Base-by-base conservation (phyloP, 768 basidiomycete species). In the Boletus huronensis region DNA sequence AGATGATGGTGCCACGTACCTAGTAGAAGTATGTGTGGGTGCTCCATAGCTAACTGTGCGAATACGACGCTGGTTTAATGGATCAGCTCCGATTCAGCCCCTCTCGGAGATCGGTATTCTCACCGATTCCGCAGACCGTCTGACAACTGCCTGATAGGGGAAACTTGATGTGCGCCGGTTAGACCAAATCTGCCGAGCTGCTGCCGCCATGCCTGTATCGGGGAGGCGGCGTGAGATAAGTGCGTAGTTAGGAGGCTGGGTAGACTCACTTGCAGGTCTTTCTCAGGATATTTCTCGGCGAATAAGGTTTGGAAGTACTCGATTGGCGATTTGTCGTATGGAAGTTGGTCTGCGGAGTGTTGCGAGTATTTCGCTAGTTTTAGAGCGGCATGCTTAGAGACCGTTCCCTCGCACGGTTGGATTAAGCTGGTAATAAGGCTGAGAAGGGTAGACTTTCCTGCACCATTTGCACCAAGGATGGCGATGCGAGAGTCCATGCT, bases 321-420 rank as follows among this genome's bases (percentile, higher is more conserved):
- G 64, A 98, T 79, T 3, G 97, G 95, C 25, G 84, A 78, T 68
- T 82, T 82, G 58, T 95, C 87, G 72, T 97, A 99, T 25, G 97
- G 97, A 10, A 99, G 84, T 72, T 99, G 97, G 73, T 99, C 97
- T 28, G 97, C 95, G 50, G 89, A 92, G 77, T 99, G 97, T 76
- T 99, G 97, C 6, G 90, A 93, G 79, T 99, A 99, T 74, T 98
- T 99, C 61, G 94, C 91, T 54, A 99, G 84, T 73, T 99, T 99
- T 63, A 99, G 82, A 19, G 79, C 80, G 40, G 87, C 77, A 71
- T 99, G 97, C 65, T 92, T 92, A 47, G 89, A 90, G 62, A 99
- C 70, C 36, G 91, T 93, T 48, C 97, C 97, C 70, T 88, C 82
- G 59, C 74, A 75, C 1, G 96, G 93, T 53, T 88, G 87, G 36